phyloP scores from a whole-genome alignment of 768 basidiomycete species.

The Calocera viscosa region DNA sequence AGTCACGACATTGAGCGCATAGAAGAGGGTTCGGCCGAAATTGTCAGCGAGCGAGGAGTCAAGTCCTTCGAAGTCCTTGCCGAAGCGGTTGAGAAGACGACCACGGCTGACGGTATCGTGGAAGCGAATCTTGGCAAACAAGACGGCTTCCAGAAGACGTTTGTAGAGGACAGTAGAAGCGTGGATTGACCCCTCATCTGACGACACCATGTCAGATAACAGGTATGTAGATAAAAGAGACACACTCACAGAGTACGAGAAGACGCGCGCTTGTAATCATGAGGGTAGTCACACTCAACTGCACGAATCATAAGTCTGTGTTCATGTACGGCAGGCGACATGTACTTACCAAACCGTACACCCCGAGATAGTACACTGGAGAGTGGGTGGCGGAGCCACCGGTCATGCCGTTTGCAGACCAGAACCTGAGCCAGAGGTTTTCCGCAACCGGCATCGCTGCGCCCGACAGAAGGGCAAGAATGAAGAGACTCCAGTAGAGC shows the following conservation, averaged over 20 bases:
- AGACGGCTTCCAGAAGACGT: constrained; percentile 63
- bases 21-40: constrained; percentile 66
- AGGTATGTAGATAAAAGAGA: neutral
- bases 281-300: constrained; percentile 32
- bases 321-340: constrained; percentile 9
- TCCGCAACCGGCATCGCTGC: constrained; percentile 53
- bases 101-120: constrained; percentile 86
- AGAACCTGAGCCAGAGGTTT: constrained; percentile 50
- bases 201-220: constrained; percentile 9
- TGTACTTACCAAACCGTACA: constrained; percentile 53
- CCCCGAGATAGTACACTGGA: constrained; percentile 48
- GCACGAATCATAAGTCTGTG: neutral
- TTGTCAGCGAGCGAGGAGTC: constrained; percentile 76
- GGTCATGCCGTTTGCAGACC: constrained; percentile 41
- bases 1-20: constrained; percentile 53
- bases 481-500: constrained; percentile 47
- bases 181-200: constrained; percentile 65
- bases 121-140: constrained; percentile 84
- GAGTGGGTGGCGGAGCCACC: constrained; percentile 25
- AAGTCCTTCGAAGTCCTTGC: constrained; percentile 82
- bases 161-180: constrained; percentile 70
- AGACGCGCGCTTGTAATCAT: constrained; percentile 48
- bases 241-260: constrained; percentile 53
- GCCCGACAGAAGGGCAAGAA: constrained; percentile 40
- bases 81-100: constrained; percentile 67